Percentiles rank a stretch among this genome's conserved stretches.
These are phyloP conservation scores for Podospora tetraspora DNA, from an alignment of 495 filamentous ascomycete species.

Conservation along the genomic window DNA sequence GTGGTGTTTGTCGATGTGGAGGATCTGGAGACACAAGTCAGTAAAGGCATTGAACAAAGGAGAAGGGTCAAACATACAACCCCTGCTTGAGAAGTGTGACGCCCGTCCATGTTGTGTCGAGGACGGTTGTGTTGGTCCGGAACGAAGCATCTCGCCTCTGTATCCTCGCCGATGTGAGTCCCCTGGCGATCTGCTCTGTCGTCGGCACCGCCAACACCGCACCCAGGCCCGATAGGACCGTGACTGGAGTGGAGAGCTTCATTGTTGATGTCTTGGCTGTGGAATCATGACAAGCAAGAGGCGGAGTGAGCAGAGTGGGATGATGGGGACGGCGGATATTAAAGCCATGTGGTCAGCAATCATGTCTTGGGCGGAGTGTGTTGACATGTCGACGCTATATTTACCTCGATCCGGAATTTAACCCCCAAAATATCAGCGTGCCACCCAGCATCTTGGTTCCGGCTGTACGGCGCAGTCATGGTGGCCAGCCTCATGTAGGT, in stretches of 20 bases:
- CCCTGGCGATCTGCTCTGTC: neutral
- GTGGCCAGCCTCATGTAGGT: neutral
- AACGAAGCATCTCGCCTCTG: neutral
- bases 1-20: neutral
- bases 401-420: neutral
- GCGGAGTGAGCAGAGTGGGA: neutral
- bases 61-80: neutral
- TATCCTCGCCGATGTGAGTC: neutral
- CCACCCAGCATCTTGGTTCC: neutral
- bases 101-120: neutral
- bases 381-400: neutral
- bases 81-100: neutral
- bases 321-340: neutral
- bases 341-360: neutral
- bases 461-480: neutral
- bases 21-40: neutral
- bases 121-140: neutral
- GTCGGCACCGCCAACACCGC: neutral
- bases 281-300: neutral
- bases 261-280: neutral
- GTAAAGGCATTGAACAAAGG: neutral
- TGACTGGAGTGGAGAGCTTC: neutral
- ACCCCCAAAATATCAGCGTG: neutral
- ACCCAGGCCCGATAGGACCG: neutral
- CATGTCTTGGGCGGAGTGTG: neutral